Percentiles rank a stretch among this genome's conserved stretches.
Conservation (phyloP, 2,329 filamentous ascomycete genomes). For the Ophiostoma ips region DNA sequence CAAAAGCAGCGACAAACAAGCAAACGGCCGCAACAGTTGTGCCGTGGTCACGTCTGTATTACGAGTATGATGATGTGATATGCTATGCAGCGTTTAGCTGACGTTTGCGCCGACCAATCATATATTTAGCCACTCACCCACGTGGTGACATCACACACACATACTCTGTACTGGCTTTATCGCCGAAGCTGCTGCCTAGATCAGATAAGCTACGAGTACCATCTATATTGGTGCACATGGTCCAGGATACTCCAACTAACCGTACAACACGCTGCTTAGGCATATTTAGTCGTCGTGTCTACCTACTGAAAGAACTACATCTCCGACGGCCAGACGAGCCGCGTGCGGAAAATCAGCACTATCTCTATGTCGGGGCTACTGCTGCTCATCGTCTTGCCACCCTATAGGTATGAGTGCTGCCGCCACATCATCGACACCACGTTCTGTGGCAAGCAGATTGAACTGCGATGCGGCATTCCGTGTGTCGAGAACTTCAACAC, state of each 20-base stretch:
- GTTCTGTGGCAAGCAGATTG: constrained; percentile 87
- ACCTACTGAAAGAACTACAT: neutral
- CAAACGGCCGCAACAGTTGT: too few relatives aligned
- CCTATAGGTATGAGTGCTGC: constrained; percentile 79
- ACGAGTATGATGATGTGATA: neutral
- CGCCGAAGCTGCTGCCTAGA: too few relatives aligned
- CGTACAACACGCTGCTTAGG: too few relatives aligned
- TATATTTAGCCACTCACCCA: constrained; percentile 8
- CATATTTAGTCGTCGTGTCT: too few relatives aligned
- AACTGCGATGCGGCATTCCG: constrained; percentile 89
- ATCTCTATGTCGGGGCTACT: neutral
- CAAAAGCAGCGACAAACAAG: too few relatives aligned
- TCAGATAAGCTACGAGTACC: too few relatives aligned
- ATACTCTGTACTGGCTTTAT: neutral
- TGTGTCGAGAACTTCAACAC: constrained; percentile 82
- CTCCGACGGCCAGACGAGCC: neutral
- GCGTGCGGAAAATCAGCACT: neutral
- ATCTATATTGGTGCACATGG: too few relatives aligned
- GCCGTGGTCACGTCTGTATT: neutral
- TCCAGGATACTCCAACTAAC: too few relatives aligned
- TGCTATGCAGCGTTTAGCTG: neutral
- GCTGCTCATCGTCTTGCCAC: constrained; percentile 45
- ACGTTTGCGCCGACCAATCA: neutral
- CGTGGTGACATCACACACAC: constrained; percentile 9
- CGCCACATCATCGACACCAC: constrained; percentile 72